Evolutionary conservation across 371 early-diverging fungal species (phyloP).

Genomic region (Circinella umbellata): DNA sequence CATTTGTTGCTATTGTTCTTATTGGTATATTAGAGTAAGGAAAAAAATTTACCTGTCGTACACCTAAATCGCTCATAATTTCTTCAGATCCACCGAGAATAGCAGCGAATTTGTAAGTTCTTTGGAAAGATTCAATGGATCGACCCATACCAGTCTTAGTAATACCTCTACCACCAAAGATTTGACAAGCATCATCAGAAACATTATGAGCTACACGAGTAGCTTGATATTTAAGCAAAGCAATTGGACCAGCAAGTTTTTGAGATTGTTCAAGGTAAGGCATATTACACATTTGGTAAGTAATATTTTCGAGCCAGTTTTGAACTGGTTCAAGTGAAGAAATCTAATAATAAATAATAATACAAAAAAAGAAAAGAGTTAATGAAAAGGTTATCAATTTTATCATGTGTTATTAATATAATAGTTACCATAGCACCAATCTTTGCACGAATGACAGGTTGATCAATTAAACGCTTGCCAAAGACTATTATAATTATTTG

Average conservation of each 20-base stretch:
- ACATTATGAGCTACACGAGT: constrained; percentile 65
- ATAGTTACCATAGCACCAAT: constrained; percentile 58
- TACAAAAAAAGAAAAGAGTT: constrained; percentile 27
- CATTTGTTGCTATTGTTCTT: no score
- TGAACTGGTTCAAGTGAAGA: constrained; percentile 62
- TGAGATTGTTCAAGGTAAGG: constrained; percentile 60
- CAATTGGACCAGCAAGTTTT: constrained; percentile 73
- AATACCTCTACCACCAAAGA: constrained; percentile 73
- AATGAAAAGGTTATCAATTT: neutral
- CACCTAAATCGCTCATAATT: constrained; percentile 57
- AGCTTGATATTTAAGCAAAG: constrained; percentile 60
- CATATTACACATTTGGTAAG: constrained; percentile 72
- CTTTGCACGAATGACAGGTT: constrained; percentile 69
- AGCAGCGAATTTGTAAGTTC: constrained; percentile 60
- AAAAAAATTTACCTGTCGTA: constrained; percentile 31
- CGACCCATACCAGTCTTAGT: constrained; percentile 72
- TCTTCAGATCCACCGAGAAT: constrained; percentile 74
- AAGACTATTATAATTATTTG: constrained; percentile 69
- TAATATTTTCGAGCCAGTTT: constrained; percentile 66
- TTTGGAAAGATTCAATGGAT: constrained; percentile 57
- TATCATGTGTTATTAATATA: no score
- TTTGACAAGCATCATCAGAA: constrained; percentile 69
- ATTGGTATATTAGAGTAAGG: no score
- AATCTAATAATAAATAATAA: constrained; percentile 44
- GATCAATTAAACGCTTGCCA: constrained; percentile 75